A percentile compares a stretch with the other conserved stretches of the same genome.
Conservation (phyloP, 2,329 filamentous ascomycete species). For the Fusarium sp. region DNA sequence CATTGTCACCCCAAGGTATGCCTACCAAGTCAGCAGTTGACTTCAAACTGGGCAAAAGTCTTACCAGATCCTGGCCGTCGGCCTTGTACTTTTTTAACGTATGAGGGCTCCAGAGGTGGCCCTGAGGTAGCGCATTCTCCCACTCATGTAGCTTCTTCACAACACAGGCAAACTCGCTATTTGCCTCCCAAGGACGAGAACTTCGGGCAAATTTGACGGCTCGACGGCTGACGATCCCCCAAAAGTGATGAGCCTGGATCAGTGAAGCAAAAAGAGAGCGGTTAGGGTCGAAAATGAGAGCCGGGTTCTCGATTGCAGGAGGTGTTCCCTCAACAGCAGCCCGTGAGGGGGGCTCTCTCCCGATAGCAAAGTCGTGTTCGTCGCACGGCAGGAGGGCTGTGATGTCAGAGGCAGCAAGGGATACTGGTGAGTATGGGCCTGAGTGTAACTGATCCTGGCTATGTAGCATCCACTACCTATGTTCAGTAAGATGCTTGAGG, state of each 20-base stretch:
- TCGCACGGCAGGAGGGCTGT: conserved; percentile 65
- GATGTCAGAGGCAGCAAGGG: conserved; percentile 64
- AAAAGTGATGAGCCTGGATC: conserved; percentile 66
- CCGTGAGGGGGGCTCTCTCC: conserved; percentile 59
- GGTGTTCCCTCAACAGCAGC: conserved; percentile 66
- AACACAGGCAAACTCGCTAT: conserved; percentile 61
- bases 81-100: conserved; percentile 59
- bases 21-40: conserved; percentile 49
- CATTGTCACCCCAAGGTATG: conserved; percentile 67
- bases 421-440: conserved; percentile 62
- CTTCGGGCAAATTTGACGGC: conserved; percentile 59
- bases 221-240: conserved; percentile 64
- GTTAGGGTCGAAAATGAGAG: conserved; percentile 55
- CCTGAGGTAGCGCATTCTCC: conserved; percentile 60
- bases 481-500: conserved; percentile 6
- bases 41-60: conserved; percentile 17
- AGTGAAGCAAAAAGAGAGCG: conserved; percentile 67
- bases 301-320: conserved; percentile 60
- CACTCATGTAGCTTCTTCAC: conserved; percentile 58
- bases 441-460: conserved; percentile 69
- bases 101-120: conserved; percentile 60
- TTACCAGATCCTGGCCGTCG: conserved; percentile 62
- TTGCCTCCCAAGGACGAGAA: conserved; percentile 58
- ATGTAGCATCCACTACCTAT: conserved; percentile 66
- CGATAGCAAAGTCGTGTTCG: conserved; percentile 63